A percentile compares a stretch with the other conserved stretches of the same genome.
These are phyloP conservation scores for Hericium alpestre DNA, from an alignment of 768 basidiomycete species.

Conservation along the genomic window DNA sequence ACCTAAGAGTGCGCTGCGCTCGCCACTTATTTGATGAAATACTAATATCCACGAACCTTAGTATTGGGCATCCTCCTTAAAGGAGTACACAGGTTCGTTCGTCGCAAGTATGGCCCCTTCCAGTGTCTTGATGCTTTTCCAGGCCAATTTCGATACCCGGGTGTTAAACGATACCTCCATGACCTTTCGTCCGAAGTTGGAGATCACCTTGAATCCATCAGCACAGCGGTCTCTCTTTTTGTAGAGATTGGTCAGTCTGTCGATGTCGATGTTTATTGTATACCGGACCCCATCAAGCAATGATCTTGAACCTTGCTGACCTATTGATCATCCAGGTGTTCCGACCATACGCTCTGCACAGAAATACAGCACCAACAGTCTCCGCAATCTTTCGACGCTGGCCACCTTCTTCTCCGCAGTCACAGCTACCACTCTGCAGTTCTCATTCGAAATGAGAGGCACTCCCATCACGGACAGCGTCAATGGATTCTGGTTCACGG, in stretches of 20 bases:
- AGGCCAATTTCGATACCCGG: slow-evolving; percentile 65
- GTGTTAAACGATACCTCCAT: slow-evolving; percentile 66
- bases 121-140: background rate
- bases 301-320: too few relatives aligned
- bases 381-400: slow-evolving; percentile 66
- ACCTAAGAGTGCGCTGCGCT: slow-evolving; percentile 41
- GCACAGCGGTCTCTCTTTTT: slow-evolving; percentile 56
- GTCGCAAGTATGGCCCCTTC: background rate
- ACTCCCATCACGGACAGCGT: slow-evolving; percentile 37
- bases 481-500: slow-evolving; percentile 67
- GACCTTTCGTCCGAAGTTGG: slow-evolving; percentile 65
- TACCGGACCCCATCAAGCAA: background rate
- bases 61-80: slow-evolving; percentile 70
- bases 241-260: slow-evolving; percentile 54
- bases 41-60: slow-evolving; percentile 17
- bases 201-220: slow-evolving; percentile 61
- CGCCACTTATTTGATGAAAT: background rate
- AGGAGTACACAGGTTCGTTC: slow-evolving; percentile 43
- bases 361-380: slow-evolving; percentile 57
- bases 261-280: background rate
- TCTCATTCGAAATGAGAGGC: slow-evolving; percentile 40
- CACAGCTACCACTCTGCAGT: slow-evolving; percentile 63
- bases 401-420: slow-evolving; percentile 73
- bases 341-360: slow-evolving; percentile 70
- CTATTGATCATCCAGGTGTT: slow-evolving; percentile 34